Evolutionary conservation across 1,284 basidiomycete species (phyloP), one percentile per base, ranked within the genome.

Genomic region (Coniferiporia sulphurascens): DNA sequence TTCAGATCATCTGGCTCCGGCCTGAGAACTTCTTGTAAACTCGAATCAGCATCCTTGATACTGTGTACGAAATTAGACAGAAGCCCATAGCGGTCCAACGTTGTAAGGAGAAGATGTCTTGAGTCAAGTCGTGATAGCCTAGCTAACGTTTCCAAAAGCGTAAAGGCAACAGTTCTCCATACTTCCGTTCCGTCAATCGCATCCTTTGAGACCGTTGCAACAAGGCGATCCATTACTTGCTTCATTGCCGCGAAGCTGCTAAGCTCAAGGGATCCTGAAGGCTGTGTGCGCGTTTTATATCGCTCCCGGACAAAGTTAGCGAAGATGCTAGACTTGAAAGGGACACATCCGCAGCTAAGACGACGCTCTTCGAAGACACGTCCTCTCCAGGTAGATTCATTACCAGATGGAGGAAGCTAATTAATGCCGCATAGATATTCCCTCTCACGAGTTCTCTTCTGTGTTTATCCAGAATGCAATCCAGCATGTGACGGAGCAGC

Each of bases 101-200:
- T 77, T 3, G 77, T 71, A 43, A 91, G 71, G 4, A 89, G 74
- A 5, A 75, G 65, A 56, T 85, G 78, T 19, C 82, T 82, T 68
- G 82, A 85, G 65, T 91, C 87, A 58, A 76, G 70, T 12, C 80
- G 81, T 27, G 84, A 87, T 1, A 91, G 70, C 63, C 88, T 76
- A 57, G 87, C 79, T 9, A 95, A 76, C 10, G 89, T 83, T 70
- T 95, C 91, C 53, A 96, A 77, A 4, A 93, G 77, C 74, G 93
- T 90, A 69, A 95, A 96, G 17, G 92, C 89, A 32, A 95, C 86
- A 17, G 95, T 96, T 75, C 95, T 93, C 95, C 95, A 98, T 0
- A 98, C 91, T 70, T 98, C 95, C 34, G 89, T 86, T 9, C 94
- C 95, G 66, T 98, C 95, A 60, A 95, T 89, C 0, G 94, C 95